Conservation (phyloP, 306 rosid species). For the Prunus mira region DNA sequence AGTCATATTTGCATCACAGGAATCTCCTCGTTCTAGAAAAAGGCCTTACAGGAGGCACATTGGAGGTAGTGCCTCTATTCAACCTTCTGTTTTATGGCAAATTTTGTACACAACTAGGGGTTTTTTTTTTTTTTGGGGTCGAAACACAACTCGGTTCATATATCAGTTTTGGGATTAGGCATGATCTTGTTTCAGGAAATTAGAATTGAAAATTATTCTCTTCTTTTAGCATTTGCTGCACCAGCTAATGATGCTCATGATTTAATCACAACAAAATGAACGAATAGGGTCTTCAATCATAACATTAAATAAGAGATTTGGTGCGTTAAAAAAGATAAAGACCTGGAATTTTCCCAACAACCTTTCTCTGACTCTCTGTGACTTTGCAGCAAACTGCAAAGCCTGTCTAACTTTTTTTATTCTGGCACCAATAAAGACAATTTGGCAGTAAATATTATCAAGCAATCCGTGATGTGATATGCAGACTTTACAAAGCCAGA, state of each 20-base stretch:
- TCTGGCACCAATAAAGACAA: neutral
- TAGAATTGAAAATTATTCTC: neutral
- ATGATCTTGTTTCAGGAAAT: neutral
- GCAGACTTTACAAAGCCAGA: neutral
- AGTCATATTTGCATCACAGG: neutral
- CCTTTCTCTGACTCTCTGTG: slow-evolving; percentile 2
- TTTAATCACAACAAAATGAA: neutral
- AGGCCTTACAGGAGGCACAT: neutral
- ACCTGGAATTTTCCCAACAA: neutral
- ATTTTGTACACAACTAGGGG: neutral
- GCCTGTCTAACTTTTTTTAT: neutral
- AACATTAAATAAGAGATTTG: neutral
- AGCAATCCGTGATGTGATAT: neutral
- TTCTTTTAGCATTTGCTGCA: neutral
- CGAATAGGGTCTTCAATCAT: neutral
- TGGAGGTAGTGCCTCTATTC: neutral
- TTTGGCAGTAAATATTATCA: neutral
- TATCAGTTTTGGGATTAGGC: neutral
- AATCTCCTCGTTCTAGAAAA: neutral
- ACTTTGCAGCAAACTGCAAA: neutral
- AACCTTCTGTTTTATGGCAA: neutral
- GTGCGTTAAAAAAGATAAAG: neutral
- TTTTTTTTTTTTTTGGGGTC: too few species aligned
- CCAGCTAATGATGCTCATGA: neutral
- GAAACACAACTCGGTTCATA: neutral